These are phyloP conservation scores for Leishmania amazonensis DNA, from an alignment of 208 protist species.

Conservation along the genomic window DNA sequence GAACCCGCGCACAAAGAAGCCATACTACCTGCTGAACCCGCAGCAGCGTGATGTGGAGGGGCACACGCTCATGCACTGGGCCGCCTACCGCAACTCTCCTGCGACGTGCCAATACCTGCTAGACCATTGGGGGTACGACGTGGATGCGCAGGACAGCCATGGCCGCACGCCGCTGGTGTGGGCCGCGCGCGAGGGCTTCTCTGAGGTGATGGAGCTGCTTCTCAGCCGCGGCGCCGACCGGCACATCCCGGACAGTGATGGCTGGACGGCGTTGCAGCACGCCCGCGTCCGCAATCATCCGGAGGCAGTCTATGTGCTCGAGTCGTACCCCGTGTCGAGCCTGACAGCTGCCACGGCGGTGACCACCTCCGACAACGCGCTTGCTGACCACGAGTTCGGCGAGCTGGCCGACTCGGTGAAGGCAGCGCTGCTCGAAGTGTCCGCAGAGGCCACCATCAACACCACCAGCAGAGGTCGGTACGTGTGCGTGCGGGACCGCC, in stretches of 20 bases:
- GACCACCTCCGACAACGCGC: background rate
- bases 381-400: background rate
- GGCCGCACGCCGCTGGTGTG: constrained; percentile 78
- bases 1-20: constrained; percentile 26
- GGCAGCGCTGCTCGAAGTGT: constrained; percentile 3
- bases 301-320: constrained; percentile 56
- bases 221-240: constrained; percentile 49
- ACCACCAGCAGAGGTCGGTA: constrained; percentile 19
- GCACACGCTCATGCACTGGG: constrained; percentile 82
- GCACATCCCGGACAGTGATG: constrained; percentile 43
- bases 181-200: constrained; percentile 79
- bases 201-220: constrained; percentile 68
- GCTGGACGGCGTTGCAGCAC: constrained; percentile 66
- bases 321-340: constrained; percentile 12
- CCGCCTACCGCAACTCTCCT: constrained; percentile 65
- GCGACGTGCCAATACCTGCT: constrained; percentile 73
- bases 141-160: constrained; percentile 46
- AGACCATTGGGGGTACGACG: constrained; percentile 57
- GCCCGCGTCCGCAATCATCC: constrained; percentile 60
- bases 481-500: constrained; percentile 40
- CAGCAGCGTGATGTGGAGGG: constrained; percentile 50
- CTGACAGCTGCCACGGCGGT: background rate
- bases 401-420: constrained; percentile 1
- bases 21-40: constrained; percentile 51
- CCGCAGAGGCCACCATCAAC: background rate